phyloP scores from a whole-genome alignment of 306 rosid species.

The Casuarina equisetifolia region DNA sequence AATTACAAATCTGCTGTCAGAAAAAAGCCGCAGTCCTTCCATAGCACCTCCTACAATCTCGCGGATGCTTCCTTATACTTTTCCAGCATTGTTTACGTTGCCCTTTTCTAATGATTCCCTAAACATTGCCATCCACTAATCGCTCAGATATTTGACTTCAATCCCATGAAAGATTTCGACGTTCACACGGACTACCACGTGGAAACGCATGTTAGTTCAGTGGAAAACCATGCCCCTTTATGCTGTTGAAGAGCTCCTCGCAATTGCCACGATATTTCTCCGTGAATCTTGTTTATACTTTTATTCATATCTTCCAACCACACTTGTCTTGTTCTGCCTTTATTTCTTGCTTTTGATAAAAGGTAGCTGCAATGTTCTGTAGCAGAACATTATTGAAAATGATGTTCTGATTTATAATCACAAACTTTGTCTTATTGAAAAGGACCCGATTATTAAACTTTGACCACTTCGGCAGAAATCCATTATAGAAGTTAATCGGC shows the following conservation, averaged over 20 bases:
- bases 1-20: too few species aligned
- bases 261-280: background rate
- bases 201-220: background rate
- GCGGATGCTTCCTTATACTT: too few species aligned
- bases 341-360: background rate
- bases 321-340: background rate
- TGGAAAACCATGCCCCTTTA: background rate
- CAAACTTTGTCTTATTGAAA: too few species aligned
- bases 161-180: slow-evolving; percentile 7
- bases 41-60: too few species aligned
- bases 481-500: too few species aligned
- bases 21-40: too few species aligned
- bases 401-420: too few species aligned
- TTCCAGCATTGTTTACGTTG: background rate
- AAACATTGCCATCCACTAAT: background rate
- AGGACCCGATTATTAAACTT: too few species aligned
- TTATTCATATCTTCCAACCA: background rate
- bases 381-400: background rate
- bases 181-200: background rate
- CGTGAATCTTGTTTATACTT: slow-evolving; percentile 10
- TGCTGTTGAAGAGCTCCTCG: too few species aligned
- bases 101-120: background rate
- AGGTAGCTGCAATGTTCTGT: background rate
- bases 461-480: too few species aligned
- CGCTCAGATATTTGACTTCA: slow-evolving; percentile 18